Evolutionary conservation across 371 early-diverging fungal genomes (phyloP).

Genomic region (Mucor lusitanicus): DNA sequence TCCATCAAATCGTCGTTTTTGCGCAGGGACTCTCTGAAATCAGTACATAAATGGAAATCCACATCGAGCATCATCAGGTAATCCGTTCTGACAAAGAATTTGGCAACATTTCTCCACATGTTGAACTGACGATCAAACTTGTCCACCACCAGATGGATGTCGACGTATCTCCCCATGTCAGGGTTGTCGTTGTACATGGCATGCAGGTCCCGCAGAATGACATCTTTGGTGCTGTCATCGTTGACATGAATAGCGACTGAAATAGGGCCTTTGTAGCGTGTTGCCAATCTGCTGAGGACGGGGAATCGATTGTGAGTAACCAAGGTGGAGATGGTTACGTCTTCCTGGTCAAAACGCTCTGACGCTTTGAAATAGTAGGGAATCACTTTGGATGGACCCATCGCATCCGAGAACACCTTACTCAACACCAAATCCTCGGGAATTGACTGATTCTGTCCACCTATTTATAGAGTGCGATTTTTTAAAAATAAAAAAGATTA

Average conservation of each 20-base stretch:
- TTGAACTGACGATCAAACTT: conserved; percentile 62
- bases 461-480: conserved; percentile 4
- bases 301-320: conserved; percentile 53
- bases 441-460: conserved; percentile 26
- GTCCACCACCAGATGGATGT: conserved; percentile 62
- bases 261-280: conserved; percentile 23
- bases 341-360: conserved; percentile 52
- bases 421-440: conserved; percentile 57
- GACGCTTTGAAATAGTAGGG: conserved; percentile 63
- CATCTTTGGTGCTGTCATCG: conserved; percentile 53
- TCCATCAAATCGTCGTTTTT: conserved; percentile 46
- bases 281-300: conserved; percentile 33
- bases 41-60: conserved; percentile 64
- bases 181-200: conserved; percentile 51
- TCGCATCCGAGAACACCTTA: conserved; percentile 64
- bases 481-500: conserved; percentile 21
- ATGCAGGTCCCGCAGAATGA: conserved; percentile 49
- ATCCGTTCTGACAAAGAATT: conserved; percentile 61
- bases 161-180: conserved; percentile 55
- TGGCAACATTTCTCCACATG: conserved; percentile 68
- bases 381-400: conserved; percentile 65
- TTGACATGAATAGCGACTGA: conserved; percentile 66
- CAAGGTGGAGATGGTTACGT: conserved; percentile 56
- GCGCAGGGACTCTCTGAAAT: conserved; percentile 49
- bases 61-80: conserved; percentile 65